Base-by-base conservation (phyloP, 192 early-diverging fungal species). In the Coemansia sp. region DNA sequence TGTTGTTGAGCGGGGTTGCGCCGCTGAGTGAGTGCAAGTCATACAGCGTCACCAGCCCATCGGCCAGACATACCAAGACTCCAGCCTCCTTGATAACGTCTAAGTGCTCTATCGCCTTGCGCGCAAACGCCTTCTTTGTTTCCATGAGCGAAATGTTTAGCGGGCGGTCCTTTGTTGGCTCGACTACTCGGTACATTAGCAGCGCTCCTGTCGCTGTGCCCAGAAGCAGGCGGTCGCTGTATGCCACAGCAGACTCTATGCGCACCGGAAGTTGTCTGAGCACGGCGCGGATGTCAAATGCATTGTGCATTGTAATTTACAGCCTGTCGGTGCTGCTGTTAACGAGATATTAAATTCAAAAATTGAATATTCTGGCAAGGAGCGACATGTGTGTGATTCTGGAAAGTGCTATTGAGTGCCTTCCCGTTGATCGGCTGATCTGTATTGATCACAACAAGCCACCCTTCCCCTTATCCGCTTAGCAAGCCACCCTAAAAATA, bases 81-180 rank as follows among this genome's bases (percentile, higher is more conserved):
- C 85, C 87, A 11, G 91, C 89, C 62, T 90, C 90, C 36, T 91
- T 91, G 63, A 94, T 88, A 5, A 91, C 84, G 62, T 88, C 90
- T 41, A 94, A 73, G 32, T 92, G 90, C 66, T 91, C 91, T 45
- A 94, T 86, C 9, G 89, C 76, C 55, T 78, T 86, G 65, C 86
- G 86, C 14, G 89, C 86, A 76, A 94, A 94, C 9, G 76, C 83
- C 75, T 91, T 90, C 23, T 85, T 77, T 3, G 90, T 90, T 44
- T 91, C 87, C 10, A 86, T 70, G 11, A 92, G 80, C 7, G 85
- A 87, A 9, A 92, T 86, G 17, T 67, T 60, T 5, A 66, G 48
- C 6, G 51, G 42, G 29, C 51, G 51, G 44, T 70, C 73, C 14
- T 59, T 55, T 7, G 65, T 51, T 11, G 74, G 50, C 62, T 82